These are phyloP conservation scores for Lolium perenne DNA, from an alignment of 176 grass and related monocot species.

Conservation along the genomic window DNA sequence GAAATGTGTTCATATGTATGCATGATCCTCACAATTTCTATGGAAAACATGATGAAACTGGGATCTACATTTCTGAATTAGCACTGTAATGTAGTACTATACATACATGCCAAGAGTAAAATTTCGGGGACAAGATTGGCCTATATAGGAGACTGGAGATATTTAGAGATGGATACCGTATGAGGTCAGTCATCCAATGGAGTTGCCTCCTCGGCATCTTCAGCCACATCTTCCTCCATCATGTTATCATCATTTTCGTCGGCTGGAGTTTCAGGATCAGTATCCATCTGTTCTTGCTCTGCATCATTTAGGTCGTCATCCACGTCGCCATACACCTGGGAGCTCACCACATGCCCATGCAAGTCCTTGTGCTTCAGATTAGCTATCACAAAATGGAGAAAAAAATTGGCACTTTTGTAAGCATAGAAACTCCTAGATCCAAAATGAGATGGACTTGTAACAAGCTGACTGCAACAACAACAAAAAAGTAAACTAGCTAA, in stretches of 20 bases:
- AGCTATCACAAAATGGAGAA: constrained; percentile 40
- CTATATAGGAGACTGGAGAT: background rate
- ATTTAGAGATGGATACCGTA: constrained; percentile 30
- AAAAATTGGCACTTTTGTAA: background rate
- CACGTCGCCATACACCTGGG: constrained; percentile 64
- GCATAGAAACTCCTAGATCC: background rate
- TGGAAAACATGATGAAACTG: constrained; percentile 34
- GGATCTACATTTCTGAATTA: background rate
- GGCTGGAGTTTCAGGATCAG: constrained; percentile 12
- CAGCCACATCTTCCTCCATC: constrained; percentile 47
- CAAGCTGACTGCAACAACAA: background rate
- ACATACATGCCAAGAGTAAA: background rate
- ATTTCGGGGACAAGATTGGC: background rate
- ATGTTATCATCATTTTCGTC: constrained; percentile 44
- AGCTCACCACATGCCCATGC: constrained; percentile 77
- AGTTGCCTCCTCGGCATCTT: constrained; percentile 21
- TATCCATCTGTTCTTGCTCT: constrained; percentile 48
- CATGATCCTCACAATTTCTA: background rate
- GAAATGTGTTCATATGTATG: background rate
- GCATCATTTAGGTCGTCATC: constrained; percentile 45
- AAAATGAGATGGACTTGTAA: background rate
- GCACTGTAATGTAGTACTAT: background rate
- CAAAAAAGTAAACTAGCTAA: background rate
- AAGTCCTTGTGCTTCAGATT: constrained; percentile 88
- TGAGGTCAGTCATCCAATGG: constrained; percentile 43